Conservation (phyloP, 1,284 basidiomycete genomes). For the Rhodotorula glutinis region DNA sequence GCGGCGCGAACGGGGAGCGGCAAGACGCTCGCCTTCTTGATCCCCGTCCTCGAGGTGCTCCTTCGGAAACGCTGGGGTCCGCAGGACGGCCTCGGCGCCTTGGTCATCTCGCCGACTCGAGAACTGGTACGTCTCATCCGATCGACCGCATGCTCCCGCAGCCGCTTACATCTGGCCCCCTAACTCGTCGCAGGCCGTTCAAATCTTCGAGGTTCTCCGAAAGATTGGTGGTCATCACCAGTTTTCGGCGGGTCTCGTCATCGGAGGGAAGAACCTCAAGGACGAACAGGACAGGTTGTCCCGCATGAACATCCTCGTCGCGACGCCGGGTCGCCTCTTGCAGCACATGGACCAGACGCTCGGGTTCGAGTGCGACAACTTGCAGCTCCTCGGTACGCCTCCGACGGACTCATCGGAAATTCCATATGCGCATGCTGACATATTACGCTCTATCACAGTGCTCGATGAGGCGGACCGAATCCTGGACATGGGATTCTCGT, state of each 20-base stretch:
- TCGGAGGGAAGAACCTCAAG: constrained; percentile 93
- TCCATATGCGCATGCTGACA: background rate
- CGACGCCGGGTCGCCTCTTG: constrained; percentile 88
- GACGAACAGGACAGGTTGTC: constrained; percentile 80
- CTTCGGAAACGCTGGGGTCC: constrained; percentile 74
- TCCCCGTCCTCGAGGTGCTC: constrained; percentile 71
- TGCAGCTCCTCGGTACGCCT: constrained; percentile 75
- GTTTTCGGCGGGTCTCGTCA: constrained; percentile 92
- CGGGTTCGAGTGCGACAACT: constrained; percentile 84
- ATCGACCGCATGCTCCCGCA: background rate
- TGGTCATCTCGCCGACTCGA: constrained; percentile 91
- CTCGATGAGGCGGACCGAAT: constrained; percentile 96
- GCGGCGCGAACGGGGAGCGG: constrained; percentile 77
- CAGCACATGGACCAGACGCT: constrained; percentile 99
- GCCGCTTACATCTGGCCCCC: background rate
- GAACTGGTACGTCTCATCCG: constrained; percentile 68
- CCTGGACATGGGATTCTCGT: constrained; percentile 91
- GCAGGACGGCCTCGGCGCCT: constrained; percentile 79
- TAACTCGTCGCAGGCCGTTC: constrained; percentile 66
- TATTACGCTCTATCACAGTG: constrained; percentile 55
- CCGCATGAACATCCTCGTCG: constrained; percentile 95
- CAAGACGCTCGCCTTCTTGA: constrained; percentile 77
- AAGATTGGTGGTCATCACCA: constrained; percentile 86
- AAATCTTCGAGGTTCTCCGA: constrained; percentile 93
- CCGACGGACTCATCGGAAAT: constrained; percentile 44